Conservation (phyloP, 1,139 yeast species). For the Schizosaccharomyces versatilis region DNA sequence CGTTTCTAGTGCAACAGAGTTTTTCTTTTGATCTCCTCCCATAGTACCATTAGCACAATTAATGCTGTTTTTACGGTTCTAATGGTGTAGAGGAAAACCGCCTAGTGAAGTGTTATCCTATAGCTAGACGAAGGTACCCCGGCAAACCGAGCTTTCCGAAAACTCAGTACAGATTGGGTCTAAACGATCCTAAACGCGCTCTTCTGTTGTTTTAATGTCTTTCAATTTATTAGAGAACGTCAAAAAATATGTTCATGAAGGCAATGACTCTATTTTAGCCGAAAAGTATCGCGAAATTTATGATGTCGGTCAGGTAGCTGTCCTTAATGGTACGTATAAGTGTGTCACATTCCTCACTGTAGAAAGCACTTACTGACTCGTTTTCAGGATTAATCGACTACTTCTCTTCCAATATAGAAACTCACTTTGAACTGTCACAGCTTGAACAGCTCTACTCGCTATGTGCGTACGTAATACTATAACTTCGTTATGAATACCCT, state of each 20-base stretch:
- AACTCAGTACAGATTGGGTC: background rate
- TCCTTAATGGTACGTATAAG: background rate
- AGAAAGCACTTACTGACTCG: too few species aligned
- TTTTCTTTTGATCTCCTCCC: background rate
- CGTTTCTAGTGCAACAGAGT: slow-evolving; percentile 5
- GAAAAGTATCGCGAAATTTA: background rate
- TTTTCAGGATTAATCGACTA: too few species aligned
- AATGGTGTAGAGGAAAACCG: too few species aligned
- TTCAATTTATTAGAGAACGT: background rate
- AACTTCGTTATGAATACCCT: background rate
- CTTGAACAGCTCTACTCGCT: background rate
- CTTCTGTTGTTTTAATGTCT: background rate
- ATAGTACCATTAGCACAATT: too few species aligned
- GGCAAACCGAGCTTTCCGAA: background rate
- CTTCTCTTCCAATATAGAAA: too few species aligned
- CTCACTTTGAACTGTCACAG: too few species aligned
- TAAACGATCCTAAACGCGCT: background rate
- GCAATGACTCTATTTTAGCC: background rate
- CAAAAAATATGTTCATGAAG: background rate
- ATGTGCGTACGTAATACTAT: background rate
- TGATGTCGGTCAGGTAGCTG: background rate
- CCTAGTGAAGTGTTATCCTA: too few species aligned
- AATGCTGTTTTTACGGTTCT: too few species aligned
- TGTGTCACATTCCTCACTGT: too few species aligned
- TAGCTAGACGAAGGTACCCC: background rate